phyloP scores from a whole-genome alignment of 768 basidiomycete genomes.

The Piloderma croceum region DNA sequence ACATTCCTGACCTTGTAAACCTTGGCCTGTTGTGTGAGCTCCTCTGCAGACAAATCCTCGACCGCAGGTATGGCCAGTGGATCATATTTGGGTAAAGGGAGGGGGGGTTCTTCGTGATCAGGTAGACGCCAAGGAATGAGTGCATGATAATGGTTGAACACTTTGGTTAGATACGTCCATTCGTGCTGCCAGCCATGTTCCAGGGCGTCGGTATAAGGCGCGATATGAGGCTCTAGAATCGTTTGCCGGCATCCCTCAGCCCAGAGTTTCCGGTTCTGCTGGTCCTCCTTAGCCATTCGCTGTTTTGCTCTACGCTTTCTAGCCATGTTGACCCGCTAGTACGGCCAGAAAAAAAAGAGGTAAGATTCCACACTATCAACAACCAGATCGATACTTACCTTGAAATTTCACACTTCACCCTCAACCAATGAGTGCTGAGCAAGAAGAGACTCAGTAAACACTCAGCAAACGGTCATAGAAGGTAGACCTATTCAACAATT shows the following conservation, averaged over 20 bases:
- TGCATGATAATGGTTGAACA: conserved; percentile 6
- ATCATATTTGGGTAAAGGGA: background rate
- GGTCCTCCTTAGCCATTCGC: background rate
- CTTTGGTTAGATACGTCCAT: conserved; percentile 1
- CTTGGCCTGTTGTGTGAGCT: background rate
- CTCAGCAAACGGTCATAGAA: too few relatives aligned
- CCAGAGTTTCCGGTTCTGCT: conserved; percentile 4
- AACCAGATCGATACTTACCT: too few relatives aligned
- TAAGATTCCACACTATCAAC: too few relatives aligned
- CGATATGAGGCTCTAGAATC: conserved; percentile 4
- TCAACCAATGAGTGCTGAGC: too few relatives aligned
- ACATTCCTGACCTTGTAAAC: background rate
- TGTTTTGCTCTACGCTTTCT: too few relatives aligned
- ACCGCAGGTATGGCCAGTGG: background rate
- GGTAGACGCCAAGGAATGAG: background rate
- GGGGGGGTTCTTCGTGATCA: conserved; percentile 3
- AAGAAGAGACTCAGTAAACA: too few relatives aligned
- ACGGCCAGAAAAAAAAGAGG: too few relatives aligned
- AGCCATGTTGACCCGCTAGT: too few relatives aligned
- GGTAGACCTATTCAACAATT: too few relatives aligned
- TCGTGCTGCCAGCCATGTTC: conserved; percentile 1
- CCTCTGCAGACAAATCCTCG: conserved; percentile 3
- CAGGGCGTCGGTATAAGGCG: conserved; percentile 2
- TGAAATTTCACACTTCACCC: too few relatives aligned
- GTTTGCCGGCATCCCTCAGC: conserved; percentile 6